phyloP scores from a whole-genome alignment of 176 grass and related monocot genomes.

The Bothriochloa decipiens region DNA sequence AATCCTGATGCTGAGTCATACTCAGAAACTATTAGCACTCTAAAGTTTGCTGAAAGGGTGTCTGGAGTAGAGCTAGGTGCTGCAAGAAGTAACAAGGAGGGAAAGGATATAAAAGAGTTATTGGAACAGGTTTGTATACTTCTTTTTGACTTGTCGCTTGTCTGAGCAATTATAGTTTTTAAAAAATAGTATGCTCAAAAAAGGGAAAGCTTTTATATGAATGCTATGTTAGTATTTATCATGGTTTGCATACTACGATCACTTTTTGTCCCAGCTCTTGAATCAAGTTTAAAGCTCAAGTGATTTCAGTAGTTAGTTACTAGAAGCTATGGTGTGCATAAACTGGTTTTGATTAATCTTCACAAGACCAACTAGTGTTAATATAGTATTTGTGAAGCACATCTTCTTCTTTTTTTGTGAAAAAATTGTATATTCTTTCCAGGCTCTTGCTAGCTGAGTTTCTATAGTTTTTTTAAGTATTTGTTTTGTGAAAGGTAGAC shows the following conservation, averaged over 20 bases:
- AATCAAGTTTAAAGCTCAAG: not conserved
- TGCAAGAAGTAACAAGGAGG: constrained; percentile 93
- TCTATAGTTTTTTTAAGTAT: not conserved
- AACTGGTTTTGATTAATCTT: not conserved
- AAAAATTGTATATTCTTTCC: not conserved
- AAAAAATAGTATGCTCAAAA: not conserved
- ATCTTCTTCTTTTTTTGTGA: not conserved
- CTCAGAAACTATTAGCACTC: constrained; percentile 88
- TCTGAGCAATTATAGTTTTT: not conserved
- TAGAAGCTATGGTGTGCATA: not conserved
- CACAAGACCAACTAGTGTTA: not conserved
- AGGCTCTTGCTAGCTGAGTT: not conserved
- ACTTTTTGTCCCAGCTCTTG: not conserved
- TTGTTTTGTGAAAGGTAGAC: not conserved
- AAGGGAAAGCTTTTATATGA: not conserved
- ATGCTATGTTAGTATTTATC: constrained; percentile 24
- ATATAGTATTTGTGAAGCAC: not conserved
- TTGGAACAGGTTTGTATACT: constrained; percentile 72
- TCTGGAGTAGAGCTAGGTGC: constrained; percentile 95
- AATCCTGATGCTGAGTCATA: constrained; percentile 95
- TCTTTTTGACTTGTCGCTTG: not conserved
- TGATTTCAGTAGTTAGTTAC: constrained; percentile 3
- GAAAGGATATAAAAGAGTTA: constrained; percentile 92
- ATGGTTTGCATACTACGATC: not conserved
- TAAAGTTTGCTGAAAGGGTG: constrained; percentile 97